phyloP scores from a whole-genome alignment of 1,284 basidiomycete genomes.

The Paramarasmius palmivorus region DNA sequence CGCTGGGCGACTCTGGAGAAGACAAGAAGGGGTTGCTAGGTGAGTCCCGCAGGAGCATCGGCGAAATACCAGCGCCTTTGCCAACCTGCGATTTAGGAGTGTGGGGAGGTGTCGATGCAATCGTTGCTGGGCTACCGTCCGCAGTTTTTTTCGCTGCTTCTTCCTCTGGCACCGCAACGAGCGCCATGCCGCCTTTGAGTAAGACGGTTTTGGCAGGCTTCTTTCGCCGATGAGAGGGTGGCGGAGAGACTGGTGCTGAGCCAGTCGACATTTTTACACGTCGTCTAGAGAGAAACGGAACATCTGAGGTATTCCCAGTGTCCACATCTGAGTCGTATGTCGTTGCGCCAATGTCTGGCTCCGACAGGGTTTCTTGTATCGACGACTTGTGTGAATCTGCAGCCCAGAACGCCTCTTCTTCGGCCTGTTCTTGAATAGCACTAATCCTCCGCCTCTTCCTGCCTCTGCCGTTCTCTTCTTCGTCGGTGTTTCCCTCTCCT shows the following conservation, averaged over 20 bases:
- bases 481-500: slow-evolving; percentile 21
- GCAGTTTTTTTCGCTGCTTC: not conserved
- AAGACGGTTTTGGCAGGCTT: slow-evolving; percentile 10
- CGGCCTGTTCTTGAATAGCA: slow-evolving; percentile 22
- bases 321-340: slow-evolving; percentile 12
- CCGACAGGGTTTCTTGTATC: slow-evolving; percentile 3
- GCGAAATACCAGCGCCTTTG: slow-evolving; percentile 3
- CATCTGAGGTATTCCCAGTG: slow-evolving; percentile 20
- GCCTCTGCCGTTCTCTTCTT: slow-evolving; percentile 18
- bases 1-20: slow-evolving; percentile 26
- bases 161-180: slow-evolving; percentile 9
- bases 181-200: slow-evolving; percentile 6
- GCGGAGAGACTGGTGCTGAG: slow-evolving; percentile 39
- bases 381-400: slow-evolving; percentile 12
- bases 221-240: slow-evolving; percentile 39
- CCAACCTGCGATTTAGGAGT: slow-evolving; percentile 28
- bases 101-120: slow-evolving; percentile 23
- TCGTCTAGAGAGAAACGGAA: slow-evolving; percentile 34
- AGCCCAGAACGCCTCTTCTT: slow-evolving; percentile 45
- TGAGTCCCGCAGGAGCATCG: slow-evolving; percentile 32
- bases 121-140: not conserved
- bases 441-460: slow-evolving; percentile 36
- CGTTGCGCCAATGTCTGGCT: slow-evolving; percentile 2
- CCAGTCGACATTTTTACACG: slow-evolving; percentile 23
- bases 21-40: slow-evolving; percentile 45